phyloP scores from a whole-genome alignment of 371 early-diverging fungal genomes.

The Blastocladiella emersonii region DNA sequence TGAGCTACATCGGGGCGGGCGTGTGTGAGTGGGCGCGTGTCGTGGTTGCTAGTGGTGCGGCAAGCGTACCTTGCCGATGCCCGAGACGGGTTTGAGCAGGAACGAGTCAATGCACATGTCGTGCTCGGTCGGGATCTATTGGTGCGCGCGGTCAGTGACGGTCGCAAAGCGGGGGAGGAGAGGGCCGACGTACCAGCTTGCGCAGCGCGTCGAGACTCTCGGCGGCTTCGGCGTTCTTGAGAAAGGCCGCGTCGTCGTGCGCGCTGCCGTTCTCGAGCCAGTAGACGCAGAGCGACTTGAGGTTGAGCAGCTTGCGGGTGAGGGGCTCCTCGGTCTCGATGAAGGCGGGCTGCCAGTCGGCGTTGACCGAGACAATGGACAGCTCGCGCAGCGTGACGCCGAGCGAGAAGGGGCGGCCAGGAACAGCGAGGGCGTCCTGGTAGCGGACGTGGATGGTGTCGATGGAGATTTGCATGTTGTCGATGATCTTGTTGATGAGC shows the following conservation, averaged over 20 bases:
- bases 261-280: constrained; percentile 39
- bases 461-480: constrained; percentile 89
- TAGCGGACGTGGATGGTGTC: constrained; percentile 91
- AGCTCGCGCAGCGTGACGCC: constrained; percentile 83
- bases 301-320: constrained; percentile 35
- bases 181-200: too few species aligned
- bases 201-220: too few species aligned
- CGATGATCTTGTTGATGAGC: constrained; percentile 80
- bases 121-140: too few species aligned
- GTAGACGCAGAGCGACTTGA: constrained; percentile 72
- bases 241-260: not conserved
- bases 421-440: constrained; percentile 69
- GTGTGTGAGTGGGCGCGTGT: not conserved
- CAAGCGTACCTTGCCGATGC: constrained; percentile 56
- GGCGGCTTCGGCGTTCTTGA: too few species aligned
- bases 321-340: not conserved
- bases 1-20: constrained; percentile 10
- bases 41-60: not conserved
- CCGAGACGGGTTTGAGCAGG: constrained; percentile 87
- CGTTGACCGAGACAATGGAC: constrained; percentile 84
- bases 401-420: constrained; percentile 66
- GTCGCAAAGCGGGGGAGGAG: too few species aligned
- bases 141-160: too few species aligned
- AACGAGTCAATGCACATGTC: too few species aligned
- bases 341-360: constrained; percentile 44